Base-by-base conservation (phyloP, 306 rosid genomes). In the Prunus kanzakura region DNA sequence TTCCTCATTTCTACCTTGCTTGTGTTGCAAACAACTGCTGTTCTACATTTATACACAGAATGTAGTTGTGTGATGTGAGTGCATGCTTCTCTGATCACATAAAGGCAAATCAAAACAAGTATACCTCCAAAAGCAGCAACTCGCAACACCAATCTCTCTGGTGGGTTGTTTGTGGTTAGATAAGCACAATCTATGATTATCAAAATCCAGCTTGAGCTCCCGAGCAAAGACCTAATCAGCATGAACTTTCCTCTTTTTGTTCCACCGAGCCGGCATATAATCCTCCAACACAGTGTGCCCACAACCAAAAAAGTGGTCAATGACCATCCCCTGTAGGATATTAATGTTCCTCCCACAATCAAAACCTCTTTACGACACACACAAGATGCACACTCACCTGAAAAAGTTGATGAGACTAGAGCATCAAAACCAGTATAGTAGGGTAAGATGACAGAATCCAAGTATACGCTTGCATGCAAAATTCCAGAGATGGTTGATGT, bases 391-490 rank as follows among this genome's bases (percentile, higher is more conserved):
- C 97, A 92, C 87, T 85, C 96, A 57, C 97, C 97, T 16, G 97
- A 89, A 74, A 90, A 82, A 5, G 81, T 82, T 10, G 97, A 92
- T 13, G 82, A 74, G 62, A 81, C 27, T 16, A 87, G 72, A 18
- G 97, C 98, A 71, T 95, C 97, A 57, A 82, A 71, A 25, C 97
- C 98, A 23, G 98, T 92, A 45, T 92, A 92, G 50, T 90, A 95
- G 46, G 98, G 98, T 51, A 95, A 38, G 73, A 95, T 72, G 58
- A 95, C 27, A 47, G 88, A 83, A 51, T 95, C 97, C 64, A 92
- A 81, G 72, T 89, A 90, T 49, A 95, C 19, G 77, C 97, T 89
- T 15, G 98, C 97, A 71, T 95, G 98, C 54, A 95, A 67, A 78
- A 95, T 86, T n/a, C 96, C 98, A 3, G 96, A 95, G 27, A 89